Percentiles rank a stretch among this genome's conserved stretches.
These are phyloP conservation scores for Dendrothele bispora DNA, from an alignment of 768 basidiomycete genomes.

Conservation along the genomic window DNA sequence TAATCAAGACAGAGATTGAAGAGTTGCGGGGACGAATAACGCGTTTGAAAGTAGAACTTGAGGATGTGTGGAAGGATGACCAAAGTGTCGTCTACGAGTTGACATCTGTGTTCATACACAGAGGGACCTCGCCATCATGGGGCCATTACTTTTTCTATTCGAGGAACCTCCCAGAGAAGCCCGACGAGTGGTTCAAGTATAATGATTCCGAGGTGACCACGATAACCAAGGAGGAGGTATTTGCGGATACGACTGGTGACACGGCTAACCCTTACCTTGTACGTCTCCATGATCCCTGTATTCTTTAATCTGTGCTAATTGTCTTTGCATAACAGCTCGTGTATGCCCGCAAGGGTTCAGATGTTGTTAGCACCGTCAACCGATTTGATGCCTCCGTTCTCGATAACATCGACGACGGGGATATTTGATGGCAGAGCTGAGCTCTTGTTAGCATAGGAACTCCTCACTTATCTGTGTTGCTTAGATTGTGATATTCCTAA, in stretches of 20 bases:
- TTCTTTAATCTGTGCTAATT: conserved; percentile 7
- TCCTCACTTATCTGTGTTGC: too few relatives aligned
- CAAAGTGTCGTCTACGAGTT: conserved; percentile 78
- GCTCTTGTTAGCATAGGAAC: too few relatives aligned
- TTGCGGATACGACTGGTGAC: conserved; percentile 87
- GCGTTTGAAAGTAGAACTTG: conserved; percentile 66
- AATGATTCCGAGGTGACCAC: conserved; percentile 87
- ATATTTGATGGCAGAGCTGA: too few relatives aligned
- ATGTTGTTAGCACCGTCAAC: conserved; percentile 81
- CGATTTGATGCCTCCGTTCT: conserved; percentile 44
- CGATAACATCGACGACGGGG: conserved; percentile 2
- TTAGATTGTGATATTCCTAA: too few relatives aligned
- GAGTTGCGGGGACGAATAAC: conserved; percentile 47
- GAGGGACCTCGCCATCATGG: conserved; percentile 82
- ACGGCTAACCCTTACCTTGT: conserved; percentile 92
- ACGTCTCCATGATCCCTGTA: conserved; percentile 22
- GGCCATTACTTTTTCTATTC: conserved; percentile 98
- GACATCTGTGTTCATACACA: conserved; percentile 93
- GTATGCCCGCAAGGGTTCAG: conserved; percentile 75
- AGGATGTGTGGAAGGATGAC: conserved; percentile 72
- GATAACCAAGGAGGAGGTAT: conserved; percentile 78
- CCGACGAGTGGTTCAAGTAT: conserved; percentile 93
- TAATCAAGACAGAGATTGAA: conserved; percentile 58
- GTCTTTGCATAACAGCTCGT: conserved; percentile 56
- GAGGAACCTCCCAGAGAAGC: conserved; percentile 74